phyloP scores from a whole-genome alignment of 345 rosid species.

The Hibiscus trionum region DNA sequence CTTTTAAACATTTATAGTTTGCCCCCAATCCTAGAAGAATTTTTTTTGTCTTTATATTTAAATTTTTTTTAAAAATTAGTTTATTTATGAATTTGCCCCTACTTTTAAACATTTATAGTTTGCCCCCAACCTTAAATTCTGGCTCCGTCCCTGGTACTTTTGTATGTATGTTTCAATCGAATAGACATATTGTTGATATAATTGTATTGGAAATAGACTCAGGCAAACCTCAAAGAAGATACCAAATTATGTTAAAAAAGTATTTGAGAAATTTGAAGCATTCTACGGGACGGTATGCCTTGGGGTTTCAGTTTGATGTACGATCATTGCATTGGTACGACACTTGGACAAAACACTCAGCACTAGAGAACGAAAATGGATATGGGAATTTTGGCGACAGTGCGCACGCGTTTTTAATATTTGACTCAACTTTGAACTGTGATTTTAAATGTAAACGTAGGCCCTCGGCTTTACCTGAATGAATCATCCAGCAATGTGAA shows the following conservation, averaged over 20 bases:
- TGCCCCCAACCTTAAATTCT: no score
- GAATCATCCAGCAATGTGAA: no score
- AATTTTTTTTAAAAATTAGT: no score
- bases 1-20: no score
- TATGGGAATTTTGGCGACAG: not conserved
- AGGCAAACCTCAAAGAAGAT: no score
- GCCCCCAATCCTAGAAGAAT: no score
- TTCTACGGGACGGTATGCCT: not conserved
- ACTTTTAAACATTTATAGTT: no score
- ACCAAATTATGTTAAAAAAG: no score
- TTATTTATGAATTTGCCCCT: no score
- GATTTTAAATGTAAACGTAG: not conserved
- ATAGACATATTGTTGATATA: not conserved
- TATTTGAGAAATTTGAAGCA: not conserved
- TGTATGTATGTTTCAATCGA: not conserved
- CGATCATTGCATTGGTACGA: not conserved
- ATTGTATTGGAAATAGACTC: not conserved
- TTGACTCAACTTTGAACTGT: not conserved
- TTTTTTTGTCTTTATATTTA: no score
- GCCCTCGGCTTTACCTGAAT: not conserved
- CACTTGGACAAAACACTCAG: not conserved
- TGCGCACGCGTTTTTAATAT: constrained; percentile 1
- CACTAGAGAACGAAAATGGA: not conserved
- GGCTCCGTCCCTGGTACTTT: no score
- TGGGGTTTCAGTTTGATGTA: not conserved